Percentiles rank a stretch among this genome's conserved stretches.
phyloP scores from a whole-genome alignment of 768 basidiomycete genomes.

The Boletus rubescentipes region DNA sequence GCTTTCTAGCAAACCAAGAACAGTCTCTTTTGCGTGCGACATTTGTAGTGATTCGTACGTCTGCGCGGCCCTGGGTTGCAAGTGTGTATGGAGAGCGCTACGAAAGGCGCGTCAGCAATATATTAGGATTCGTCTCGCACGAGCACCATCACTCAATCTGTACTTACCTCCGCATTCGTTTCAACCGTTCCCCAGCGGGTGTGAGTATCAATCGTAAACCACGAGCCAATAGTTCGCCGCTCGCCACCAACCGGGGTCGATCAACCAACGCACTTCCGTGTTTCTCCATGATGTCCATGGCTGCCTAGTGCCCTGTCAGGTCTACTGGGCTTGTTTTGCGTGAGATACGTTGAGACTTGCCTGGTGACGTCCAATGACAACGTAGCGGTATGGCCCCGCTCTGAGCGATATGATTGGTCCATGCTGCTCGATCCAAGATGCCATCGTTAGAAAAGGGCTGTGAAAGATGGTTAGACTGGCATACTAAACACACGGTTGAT shows the following conservation, averaged over 20 bases:
- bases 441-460: slow-evolving; percentile 29
- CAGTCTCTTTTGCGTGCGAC: slow-evolving; percentile 23
- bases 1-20: slow-evolving; percentile 13
- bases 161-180: slow-evolving; percentile 50
- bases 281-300: slow-evolving; percentile 60
- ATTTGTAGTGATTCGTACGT: slow-evolving; percentile 46
- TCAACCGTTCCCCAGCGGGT: slow-evolving; percentile 49
- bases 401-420: slow-evolving; percentile 56
- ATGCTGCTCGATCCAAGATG: slow-evolving; percentile 54
- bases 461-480: not conserved
- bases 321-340: not conserved
- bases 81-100: slow-evolving; percentile 53
- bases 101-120: not conserved
- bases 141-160: not conserved
- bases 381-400: slow-evolving; percentile 35
- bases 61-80: slow-evolving; percentile 47
- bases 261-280: slow-evolving; percentile 50
- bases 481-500: not conserved
- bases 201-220: slow-evolving; percentile 52
- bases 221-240: slow-evolving; percentile 49
- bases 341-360: not conserved
- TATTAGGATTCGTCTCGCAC: not conserved
- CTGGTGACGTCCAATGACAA: slow-evolving; percentile 21
- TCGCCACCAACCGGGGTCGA: slow-evolving; percentile 45
- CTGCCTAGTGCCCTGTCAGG: slow-evolving; percentile 37